These are phyloP conservation scores for Phyllosticta paracitricarpa DNA, from an alignment of 2,329 filamentous ascomycete species.

Conservation along the genomic window DNA sequence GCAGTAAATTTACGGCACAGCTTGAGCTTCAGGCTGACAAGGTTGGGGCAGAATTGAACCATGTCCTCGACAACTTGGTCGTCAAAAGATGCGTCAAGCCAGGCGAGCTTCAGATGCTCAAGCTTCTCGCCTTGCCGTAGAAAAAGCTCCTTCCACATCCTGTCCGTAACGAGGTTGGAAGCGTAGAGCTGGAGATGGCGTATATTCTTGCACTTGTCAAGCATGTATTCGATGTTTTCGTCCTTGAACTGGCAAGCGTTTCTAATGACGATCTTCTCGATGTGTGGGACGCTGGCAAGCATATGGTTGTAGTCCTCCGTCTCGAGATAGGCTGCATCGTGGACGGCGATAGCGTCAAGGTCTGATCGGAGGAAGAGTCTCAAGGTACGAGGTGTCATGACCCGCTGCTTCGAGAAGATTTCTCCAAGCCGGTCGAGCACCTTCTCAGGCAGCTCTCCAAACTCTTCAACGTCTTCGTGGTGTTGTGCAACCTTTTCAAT, in stretches of 20 bases:
- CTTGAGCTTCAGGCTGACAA: constrained; percentile 68
- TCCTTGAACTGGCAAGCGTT: constrained; percentile 93
- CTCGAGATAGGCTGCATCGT: constrained; percentile 55
- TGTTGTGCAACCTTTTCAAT: constrained; percentile 55
- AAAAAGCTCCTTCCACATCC: constrained; percentile 64
- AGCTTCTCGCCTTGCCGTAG: constrained; percentile 54
- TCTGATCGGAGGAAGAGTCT: constrained; percentile 44
- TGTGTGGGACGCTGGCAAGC: constrained; percentile 60
- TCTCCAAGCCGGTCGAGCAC: constrained; percentile 50
- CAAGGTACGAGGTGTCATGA: constrained; percentile 42
- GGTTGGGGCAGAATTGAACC: constrained; percentile 52
- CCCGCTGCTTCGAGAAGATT: constrained; percentile 54
- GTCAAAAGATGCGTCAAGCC: constrained; percentile 72
- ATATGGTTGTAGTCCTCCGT: constrained; percentile 71
- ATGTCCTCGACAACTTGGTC: constrained; percentile 59
- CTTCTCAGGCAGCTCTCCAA: constrained; percentile 50
- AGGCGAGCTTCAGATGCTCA: constrained; percentile 65
- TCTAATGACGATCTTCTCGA: constrained; percentile 63
- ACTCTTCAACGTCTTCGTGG: constrained; percentile 53
- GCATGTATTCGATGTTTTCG: constrained; percentile 67
- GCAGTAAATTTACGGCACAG: constrained; percentile 67
- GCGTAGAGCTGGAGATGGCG: constrained; percentile 69
- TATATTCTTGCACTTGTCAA: constrained; percentile 60
- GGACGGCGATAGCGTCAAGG: constrained; percentile 46
- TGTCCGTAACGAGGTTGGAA: constrained; percentile 70